Percentiles rank a stretch among this genome's conserved stretches.
phyloP scores from a whole-genome alignment of 2,329 filamentous ascomycete genomes.

The Whalleya microplaca region DNA sequence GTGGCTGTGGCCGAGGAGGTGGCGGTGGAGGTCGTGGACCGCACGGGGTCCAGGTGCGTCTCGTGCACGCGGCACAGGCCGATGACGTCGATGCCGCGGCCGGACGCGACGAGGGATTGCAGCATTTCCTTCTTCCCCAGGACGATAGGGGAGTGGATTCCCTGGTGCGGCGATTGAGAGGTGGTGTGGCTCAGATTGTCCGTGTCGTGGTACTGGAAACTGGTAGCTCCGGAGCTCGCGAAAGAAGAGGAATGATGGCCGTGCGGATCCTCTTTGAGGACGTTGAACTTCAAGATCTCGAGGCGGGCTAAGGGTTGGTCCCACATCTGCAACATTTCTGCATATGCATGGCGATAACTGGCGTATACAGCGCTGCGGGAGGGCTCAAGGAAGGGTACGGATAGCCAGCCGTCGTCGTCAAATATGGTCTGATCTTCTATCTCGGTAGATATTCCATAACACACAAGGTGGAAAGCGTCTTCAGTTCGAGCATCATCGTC shows the following conservation, averaged over 20 bases:
- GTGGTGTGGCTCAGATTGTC: constrained; percentile 40
- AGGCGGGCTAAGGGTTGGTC: constrained; percentile 63
- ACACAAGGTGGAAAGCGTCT: constrained; percentile 51
- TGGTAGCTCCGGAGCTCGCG: constrained; percentile 31
- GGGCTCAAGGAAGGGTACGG: constrained; percentile 59
- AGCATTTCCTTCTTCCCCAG: constrained; percentile 60
- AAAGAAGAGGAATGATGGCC: constrained; percentile 31
- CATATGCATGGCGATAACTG: constrained; percentile 67
- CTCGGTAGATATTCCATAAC: constrained; percentile 55
- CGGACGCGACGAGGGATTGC: constrained; percentile 53
- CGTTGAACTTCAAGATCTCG: constrained; percentile 72
- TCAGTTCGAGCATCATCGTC: constrained; percentile 57
- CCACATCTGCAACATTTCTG: constrained; percentile 72
- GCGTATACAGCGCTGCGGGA: constrained; percentile 53
- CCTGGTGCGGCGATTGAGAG: constrained; percentile 38
- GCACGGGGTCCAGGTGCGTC: constrained; percentile 63
- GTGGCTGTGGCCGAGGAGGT: constrained; percentile 1
- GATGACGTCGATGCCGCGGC: constrained; percentile 63
- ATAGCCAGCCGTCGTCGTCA: constrained; percentile 70
- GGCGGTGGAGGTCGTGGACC: constrained; percentile 51
- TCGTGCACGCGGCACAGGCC: constrained; percentile 67
- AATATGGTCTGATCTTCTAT: constrained; percentile 68
- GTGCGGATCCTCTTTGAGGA: constrained; percentile 54
- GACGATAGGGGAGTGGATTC: constrained; percentile 54
- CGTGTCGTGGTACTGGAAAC: constrained; percentile 40